Conservation (phyloP, 2,329 filamentous ascomycete species). For the Trichoderma arundinaceum region DNA sequence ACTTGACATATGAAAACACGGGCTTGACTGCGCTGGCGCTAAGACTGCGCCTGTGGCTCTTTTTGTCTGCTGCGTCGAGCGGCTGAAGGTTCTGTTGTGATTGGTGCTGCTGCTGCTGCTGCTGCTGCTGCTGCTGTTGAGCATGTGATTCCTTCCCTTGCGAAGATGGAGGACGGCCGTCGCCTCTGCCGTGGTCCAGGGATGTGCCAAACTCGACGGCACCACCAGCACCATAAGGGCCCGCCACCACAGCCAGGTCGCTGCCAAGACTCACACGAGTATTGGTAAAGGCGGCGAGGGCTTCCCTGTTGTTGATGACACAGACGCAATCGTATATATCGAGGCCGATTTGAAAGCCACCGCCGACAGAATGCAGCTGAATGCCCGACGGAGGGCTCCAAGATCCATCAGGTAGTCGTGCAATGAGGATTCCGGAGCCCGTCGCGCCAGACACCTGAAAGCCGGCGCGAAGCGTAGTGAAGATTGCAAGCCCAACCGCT, state of each 20-base stretch:
- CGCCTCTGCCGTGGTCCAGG: conserved; percentile 33
- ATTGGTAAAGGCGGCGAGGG: conserved; percentile 76
- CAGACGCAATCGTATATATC: conserved; percentile 91
- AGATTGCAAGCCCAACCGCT: conserved; percentile 72
- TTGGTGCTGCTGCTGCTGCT: conserved; percentile 11
- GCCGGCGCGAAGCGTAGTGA: conserved; percentile 72
- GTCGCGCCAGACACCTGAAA: conserved; percentile 70
- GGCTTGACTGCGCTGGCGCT: conserved; percentile 45
- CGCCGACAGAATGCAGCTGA: conserved; percentile 77
- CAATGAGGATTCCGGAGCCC: conserved; percentile 69
- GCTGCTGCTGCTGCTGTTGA: conserved; percentile 6
- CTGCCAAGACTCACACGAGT: conserved; percentile 78
- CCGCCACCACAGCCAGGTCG: conserved; percentile 77
- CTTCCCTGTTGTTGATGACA: conserved; percentile 79
- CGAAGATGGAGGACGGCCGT: conserved; percentile 5
- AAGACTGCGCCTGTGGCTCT: conserved; percentile 41
- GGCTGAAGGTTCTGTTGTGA: conserved; percentile 38
- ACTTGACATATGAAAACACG: conserved; percentile 79
- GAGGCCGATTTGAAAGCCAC: conserved; percentile 80
- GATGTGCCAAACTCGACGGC: conserved; percentile 64
- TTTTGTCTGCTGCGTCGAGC: conserved; percentile 37
- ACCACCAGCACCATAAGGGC: conserved; percentile 72
- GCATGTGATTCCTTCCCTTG: conserved; percentile 3
- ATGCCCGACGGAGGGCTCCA: conserved; percentile 87
- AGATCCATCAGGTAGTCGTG: conserved; percentile 64